These are phyloP conservation scores for Pulveroboletus sp. DNA, from an alignment of 768 basidiomycete genomes.

Conservation along the genomic window DNA sequence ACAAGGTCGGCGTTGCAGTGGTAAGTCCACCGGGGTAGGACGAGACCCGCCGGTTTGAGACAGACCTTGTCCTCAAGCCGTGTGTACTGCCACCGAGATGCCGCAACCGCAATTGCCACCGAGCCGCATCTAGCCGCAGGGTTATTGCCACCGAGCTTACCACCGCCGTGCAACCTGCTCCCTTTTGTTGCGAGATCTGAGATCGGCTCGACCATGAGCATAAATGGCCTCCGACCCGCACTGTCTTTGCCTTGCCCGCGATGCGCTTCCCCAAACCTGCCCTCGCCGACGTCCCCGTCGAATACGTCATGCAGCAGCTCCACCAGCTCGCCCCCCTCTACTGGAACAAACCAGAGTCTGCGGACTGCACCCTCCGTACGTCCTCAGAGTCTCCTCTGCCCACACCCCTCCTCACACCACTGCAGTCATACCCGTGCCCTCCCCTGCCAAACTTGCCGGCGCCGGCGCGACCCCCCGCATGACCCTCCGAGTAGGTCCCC, in stretches of 20 bases:
- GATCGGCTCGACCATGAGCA: conserved; percentile 1
- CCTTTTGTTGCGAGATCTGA: neutral
- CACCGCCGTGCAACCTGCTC: neutral
- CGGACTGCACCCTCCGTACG: conserved; percentile 76
- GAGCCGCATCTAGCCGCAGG: neutral
- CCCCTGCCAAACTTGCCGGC: conserved; percentile 45
- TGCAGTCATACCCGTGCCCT: conserved; percentile 47
- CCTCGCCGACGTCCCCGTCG: neutral
- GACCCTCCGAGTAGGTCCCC: conserved; percentile 52
- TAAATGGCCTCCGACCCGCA: no score
- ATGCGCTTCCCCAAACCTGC: neutral
- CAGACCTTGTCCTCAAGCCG: neutral
- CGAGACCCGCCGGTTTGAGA: no score
- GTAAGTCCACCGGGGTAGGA: neutral
- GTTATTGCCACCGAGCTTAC: conserved; percentile 1
- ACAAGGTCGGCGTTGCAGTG: neutral
- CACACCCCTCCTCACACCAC: conserved; percentile 2
- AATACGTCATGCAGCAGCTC: neutral
- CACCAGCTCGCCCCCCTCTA: conserved; percentile 53
- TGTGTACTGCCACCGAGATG: neutral
- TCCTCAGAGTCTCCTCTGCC: conserved; percentile 2
- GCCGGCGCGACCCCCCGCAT: conserved; percentile 52
- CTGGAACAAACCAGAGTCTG: conserved; percentile 72
- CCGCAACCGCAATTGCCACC: neutral
- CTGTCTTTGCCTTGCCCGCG: no score